Conservation (phyloP, 176 grass and related monocot species). For the Oryza meridionalis region DNA sequence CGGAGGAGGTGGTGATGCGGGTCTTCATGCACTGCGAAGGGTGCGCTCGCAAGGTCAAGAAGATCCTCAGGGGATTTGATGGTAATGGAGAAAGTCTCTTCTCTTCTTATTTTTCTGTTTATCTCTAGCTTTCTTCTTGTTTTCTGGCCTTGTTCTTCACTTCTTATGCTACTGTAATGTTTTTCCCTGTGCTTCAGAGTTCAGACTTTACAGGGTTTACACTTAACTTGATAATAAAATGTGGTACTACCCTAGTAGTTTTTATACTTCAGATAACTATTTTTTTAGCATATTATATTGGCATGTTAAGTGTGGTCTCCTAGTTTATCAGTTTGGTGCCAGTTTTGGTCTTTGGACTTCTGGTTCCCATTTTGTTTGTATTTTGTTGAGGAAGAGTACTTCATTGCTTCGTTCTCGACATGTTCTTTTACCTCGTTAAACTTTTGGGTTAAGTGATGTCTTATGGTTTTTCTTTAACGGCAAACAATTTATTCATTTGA, state of each 20-base stretch:
- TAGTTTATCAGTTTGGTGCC: neutral
- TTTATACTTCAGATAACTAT: too few relatives aligned
- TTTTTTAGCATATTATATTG: neutral
- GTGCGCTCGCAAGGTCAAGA: conserved; percentile 60
- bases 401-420: neutral
- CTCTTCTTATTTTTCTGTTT: neutral
- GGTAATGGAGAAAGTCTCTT: conserved; percentile 25
- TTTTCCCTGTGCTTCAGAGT: too few relatives aligned
- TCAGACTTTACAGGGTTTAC: too few relatives aligned
- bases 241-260: too few relatives aligned
- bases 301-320: neutral
- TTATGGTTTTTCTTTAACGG: neutral
- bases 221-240: too few relatives aligned
- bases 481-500: conserved; percentile 12
- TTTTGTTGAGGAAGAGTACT: neutral
- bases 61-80: conserved; percentile 51
- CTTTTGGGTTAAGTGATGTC: neutral
- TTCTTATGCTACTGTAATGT: neutral
- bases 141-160: neutral
- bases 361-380: neutral
- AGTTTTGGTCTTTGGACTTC: neutral
- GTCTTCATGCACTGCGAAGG: conserved; percentile 70
- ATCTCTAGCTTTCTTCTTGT: neutral
- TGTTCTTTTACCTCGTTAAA: neutral
- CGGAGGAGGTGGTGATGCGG: conserved; percentile 64